phyloP scores from a whole-genome alignment of 345 rosid species.

The Eucalyptus sp. region DNA sequence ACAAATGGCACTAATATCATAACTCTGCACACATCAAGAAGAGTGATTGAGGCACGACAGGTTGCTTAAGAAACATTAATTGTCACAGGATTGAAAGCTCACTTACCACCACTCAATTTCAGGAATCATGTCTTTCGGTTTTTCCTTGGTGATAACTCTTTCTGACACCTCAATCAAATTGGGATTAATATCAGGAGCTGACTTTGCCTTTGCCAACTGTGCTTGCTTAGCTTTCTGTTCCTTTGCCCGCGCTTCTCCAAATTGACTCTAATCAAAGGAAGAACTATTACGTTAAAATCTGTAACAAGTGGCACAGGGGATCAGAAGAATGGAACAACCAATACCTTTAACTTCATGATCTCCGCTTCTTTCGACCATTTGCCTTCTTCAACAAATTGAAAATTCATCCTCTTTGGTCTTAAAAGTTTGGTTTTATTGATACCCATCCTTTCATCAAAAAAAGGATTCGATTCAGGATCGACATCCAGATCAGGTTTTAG shows the following conservation, averaged over 20 bases:
- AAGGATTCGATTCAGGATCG: constrained; percentile 75
- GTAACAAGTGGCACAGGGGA: not conserved
- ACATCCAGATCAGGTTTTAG: constrained; percentile 86
- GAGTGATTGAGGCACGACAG: not conserved
- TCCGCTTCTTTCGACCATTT: constrained; percentile 97
- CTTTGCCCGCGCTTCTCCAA: constrained; percentile 91
- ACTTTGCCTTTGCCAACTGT: constrained; percentile 76
- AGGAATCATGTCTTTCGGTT: constrained; percentile 69
- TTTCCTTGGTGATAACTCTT: constrained; percentile 65
- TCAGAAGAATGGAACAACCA: not conserved
- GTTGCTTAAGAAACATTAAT: not conserved
- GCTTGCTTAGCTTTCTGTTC: constrained; percentile 92
- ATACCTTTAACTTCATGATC: constrained; percentile 65
- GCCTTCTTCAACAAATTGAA: constrained; percentile 98
- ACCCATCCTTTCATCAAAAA: constrained; percentile 80
- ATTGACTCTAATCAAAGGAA: constrained; percentile 47
- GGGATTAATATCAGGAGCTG: constrained; percentile 78
- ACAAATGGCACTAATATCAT: not conserved
- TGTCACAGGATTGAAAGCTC: not conserved
- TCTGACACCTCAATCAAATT: constrained; percentile 89
- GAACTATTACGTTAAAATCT: not conserved
- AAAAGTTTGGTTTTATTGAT: constrained; percentile 66
- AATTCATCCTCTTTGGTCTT: constrained; percentile 82
- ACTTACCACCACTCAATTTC: constrained; percentile 98
- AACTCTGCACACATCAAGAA: not conserved